A percentile compares a stretch with the other conserved stretches of the same genome.
Evolutionary conservation across 176 grass and related monocot genomes (phyloP).

Genomic region (Juncus effusus): DNA sequence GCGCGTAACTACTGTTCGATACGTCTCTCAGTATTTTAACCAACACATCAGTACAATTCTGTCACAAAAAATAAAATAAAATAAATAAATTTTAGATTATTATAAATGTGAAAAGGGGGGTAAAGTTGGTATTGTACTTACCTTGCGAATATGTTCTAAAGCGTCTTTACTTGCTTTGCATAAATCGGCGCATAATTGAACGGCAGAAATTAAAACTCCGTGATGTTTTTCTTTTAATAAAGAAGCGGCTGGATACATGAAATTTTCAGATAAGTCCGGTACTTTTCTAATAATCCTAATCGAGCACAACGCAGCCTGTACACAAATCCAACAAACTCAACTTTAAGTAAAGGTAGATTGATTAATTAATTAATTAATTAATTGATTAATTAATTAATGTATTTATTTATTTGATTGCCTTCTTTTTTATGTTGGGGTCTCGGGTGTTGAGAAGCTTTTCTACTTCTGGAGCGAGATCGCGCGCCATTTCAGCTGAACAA

Average conservation of each 20-base stretch:
- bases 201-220: slow-evolving; percentile 79
- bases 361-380: neutral
- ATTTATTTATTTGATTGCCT: slow-evolving; percentile 32
- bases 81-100: slow-evolving; percentile 4
- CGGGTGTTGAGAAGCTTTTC: slow-evolving; percentile 84
- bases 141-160: slow-evolving; percentile 80
- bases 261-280: slow-evolving; percentile 90
- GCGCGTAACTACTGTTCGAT: slow-evolving; percentile 95
- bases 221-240: slow-evolving; percentile 98
- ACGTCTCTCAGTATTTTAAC: slow-evolving; percentile 89
- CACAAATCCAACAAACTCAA: neutral
- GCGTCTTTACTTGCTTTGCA: slow-evolving; percentile 87
- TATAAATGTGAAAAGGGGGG: slow-evolving; percentile 1
- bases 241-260: slow-evolving; percentile 60
- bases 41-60: slow-evolving; percentile 79
- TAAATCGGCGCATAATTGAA: slow-evolving; percentile 92
- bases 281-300: slow-evolving; percentile 95
- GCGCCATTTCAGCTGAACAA: slow-evolving; percentile 98
- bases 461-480: slow-evolving; percentile 91
- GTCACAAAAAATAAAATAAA: slow-evolving; percentile 35
- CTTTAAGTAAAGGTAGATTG: neutral
- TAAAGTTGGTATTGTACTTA: slow-evolving; percentile 17
- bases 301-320: slow-evolving; percentile 90
- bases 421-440: slow-evolving; percentile 94
- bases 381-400: neutral